Percentiles rank a stretch among this genome's conserved stretches.
Conservation (phyloP, 352 stramenopile genomes). For the Plasmopara halstedii region DNA sequence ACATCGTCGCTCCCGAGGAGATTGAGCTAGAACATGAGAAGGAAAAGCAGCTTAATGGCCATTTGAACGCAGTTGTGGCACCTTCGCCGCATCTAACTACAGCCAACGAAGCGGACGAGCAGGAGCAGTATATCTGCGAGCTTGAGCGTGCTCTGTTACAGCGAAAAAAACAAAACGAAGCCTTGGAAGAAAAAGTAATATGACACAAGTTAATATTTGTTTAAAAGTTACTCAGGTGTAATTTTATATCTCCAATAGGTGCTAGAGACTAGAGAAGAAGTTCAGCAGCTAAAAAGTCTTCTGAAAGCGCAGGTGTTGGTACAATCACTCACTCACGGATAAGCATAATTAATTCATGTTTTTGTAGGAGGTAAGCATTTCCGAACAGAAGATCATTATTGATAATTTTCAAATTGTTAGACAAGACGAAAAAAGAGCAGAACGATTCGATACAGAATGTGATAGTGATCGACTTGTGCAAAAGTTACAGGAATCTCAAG, state of each 20-base stretch:
- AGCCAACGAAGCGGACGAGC: slow-evolving; percentile 40
- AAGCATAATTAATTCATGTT: too few species aligned
- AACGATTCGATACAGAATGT: background rate
- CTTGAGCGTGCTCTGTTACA: slow-evolving; percentile 65
- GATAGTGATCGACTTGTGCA: slow-evolving; percentile 23
- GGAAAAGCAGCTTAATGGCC: slow-evolving; percentile 33
- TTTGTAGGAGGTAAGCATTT: slow-evolving; percentile 16
- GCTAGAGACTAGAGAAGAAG: too few species aligned
- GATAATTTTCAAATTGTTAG: slow-evolving; percentile 11
- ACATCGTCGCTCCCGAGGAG: slow-evolving; percentile 55
- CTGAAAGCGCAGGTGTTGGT: slow-evolving; percentile 16
- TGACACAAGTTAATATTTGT: background rate
- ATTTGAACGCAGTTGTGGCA: slow-evolving; percentile 42
- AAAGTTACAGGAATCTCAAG: slow-evolving; percentile 45
- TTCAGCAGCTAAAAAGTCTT: slow-evolving; percentile 7
- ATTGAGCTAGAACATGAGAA: slow-evolving; percentile 11
- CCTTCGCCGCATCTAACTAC: slow-evolving; percentile 19
- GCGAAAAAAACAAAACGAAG: slow-evolving; percentile 67
- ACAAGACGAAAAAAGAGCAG: slow-evolving; percentile 10
- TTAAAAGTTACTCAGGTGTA: too few species aligned
- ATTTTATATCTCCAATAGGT: too few species aligned
- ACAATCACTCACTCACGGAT: too few species aligned
- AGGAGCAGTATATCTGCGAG: slow-evolving; percentile 76
- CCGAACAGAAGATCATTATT: slow-evolving; percentile 13
- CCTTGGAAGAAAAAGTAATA: slow-evolving; percentile 36